Evolutionary conservation across 495 filamentous ascomycete species (phyloP).

Genomic region (Lentithecium fluviatile): DNA sequence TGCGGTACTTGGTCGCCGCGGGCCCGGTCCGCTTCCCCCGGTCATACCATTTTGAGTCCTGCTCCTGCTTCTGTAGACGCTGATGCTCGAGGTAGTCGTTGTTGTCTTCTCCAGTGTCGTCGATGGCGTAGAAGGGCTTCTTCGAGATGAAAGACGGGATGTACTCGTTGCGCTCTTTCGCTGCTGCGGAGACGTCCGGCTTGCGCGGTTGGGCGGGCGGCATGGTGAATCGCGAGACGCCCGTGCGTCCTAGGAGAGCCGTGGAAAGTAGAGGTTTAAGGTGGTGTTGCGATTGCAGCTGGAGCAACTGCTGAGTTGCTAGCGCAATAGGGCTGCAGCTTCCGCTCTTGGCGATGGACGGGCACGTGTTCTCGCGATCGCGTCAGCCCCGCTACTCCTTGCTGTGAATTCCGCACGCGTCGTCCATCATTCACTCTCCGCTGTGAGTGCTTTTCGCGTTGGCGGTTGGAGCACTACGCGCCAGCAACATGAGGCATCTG

Average conservation of each 20-base stretch:
- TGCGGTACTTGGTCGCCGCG: conserved; percentile 92
- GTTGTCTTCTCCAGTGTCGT: conserved; percentile 60
- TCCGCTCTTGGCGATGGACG: conserved; percentile 5
- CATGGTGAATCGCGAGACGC: conserved; percentile 33
- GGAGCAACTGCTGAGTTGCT: not conserved
- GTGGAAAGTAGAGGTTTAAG: not conserved
- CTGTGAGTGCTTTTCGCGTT: too few relatives aligned
- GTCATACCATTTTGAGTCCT: conserved; percentile 84
- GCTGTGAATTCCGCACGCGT: conserved; percentile 8
- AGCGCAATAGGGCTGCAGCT: conserved; percentile 28
- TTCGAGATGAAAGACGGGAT: conserved; percentile 98
- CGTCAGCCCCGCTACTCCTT: too few relatives aligned
- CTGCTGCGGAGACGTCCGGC: conserved; percentile 39
- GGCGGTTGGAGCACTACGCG: not conserved
- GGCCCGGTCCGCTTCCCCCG: conserved; percentile 76
- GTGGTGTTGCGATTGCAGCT: not conserved
- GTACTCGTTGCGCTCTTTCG: conserved; percentile 76
- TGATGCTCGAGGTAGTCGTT: conserved; percentile 97
- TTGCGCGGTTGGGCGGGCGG: conserved; percentile 39
- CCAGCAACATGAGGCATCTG: conserved; percentile 24
- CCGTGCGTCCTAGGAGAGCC: not conserved
- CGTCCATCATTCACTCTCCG: not conserved
- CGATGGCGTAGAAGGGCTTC: conserved; percentile 92
- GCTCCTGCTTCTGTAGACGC: conserved; percentile 70
- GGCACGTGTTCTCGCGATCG: conserved; percentile 21